Evolutionary conservation across 2,329 filamentous ascomycete genomes (phyloP), one percentile per base, ranked within the genome.

Genomic region (Helicocarpus griseus): DNA sequence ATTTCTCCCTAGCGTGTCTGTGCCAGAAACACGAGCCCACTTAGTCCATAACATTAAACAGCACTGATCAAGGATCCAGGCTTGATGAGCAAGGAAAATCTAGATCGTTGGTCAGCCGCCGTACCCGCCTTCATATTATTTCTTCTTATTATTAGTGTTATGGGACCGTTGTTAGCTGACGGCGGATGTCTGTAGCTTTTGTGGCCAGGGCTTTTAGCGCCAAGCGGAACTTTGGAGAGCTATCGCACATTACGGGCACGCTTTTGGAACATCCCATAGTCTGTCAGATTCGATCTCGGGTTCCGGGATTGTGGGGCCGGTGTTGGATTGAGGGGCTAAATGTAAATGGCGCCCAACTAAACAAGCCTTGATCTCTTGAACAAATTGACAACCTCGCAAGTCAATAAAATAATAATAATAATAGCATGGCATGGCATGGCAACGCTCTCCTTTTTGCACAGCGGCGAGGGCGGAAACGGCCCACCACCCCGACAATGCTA

Each of bases 251-350:
- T 49, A 49, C n/a, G n/a, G n/a, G n/a, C n/a, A n/a, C n/a, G n/a
- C n/a, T n/a, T n/a, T 39, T 33, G 29, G 33, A 8, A 29, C 14
- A 19, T 21, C 33, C n/a, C 22, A 49, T 19, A 28, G 35, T 41
- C 31, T 49, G 47, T 24, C 39, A 49, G 47, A 24, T 49, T 49
- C 35, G 47, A 49, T 49, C 35, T 33, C 47, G 47, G 47, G 35
- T 40, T 31, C 47, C 29, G n/a, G 38, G 47, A 35, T 29, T 49
- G 35, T 39, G 35, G 47, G 47, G 47, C 47, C 47, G 47, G 4
- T 17, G 24, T 17, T 21, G 35, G 24, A 29, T 29, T 24, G 35
- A 39, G 35, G 11, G 17, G 36, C 33, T 33, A 39, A 26, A 31
- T 8, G 31, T 13, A 3, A n/a, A 19, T 31, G 21, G 44, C 44